Percentiles rank a stretch among this genome's conserved stretches.
Conservation (phyloP, 2,329 filamentous ascomycete genomes). For the Ascochyta pisi region DNA sequence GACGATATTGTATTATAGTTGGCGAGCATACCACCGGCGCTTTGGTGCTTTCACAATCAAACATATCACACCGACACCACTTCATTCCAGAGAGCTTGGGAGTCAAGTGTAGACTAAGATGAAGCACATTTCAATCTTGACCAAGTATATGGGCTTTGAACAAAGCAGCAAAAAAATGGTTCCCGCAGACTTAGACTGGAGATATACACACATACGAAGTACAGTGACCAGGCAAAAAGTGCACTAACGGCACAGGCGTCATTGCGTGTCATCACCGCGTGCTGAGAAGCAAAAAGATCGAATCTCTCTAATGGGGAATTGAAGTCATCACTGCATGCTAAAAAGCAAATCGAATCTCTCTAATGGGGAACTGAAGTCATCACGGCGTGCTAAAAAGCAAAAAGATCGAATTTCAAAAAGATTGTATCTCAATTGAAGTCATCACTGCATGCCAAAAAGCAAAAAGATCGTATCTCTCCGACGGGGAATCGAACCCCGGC, state of each 20-base stretch:
- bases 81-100: too few relatives aligned
- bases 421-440: background rate
- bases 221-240: too few relatives aligned
- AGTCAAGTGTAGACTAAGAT: background rate
- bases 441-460: background rate
- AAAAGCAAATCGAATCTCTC: constrained; percentile 12
- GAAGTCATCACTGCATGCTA: background rate
- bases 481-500: constrained; percentile 21
- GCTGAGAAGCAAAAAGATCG: constrained; percentile 2
- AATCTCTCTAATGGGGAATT: constrained; percentile 19
- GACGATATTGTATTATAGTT: constrained; percentile 29
- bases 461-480: constrained; percentile 16
- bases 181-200: too few relatives aligned
- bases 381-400: too few relatives aligned
- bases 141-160: too few relatives aligned
- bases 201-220: too few relatives aligned
- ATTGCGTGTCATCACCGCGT: too few relatives aligned
- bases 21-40: constrained; percentile 30
- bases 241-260: too few relatives aligned
- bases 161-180: too few relatives aligned
- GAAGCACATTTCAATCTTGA: background rate
- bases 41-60: constrained; percentile 16
- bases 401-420: background rate
- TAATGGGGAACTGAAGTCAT: constrained; percentile 14
- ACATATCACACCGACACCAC: background rate